These are phyloP conservation scores for Vigna unguiculata DNA, from an alignment of 306 rosid species.

Conservation along the genomic window DNA sequence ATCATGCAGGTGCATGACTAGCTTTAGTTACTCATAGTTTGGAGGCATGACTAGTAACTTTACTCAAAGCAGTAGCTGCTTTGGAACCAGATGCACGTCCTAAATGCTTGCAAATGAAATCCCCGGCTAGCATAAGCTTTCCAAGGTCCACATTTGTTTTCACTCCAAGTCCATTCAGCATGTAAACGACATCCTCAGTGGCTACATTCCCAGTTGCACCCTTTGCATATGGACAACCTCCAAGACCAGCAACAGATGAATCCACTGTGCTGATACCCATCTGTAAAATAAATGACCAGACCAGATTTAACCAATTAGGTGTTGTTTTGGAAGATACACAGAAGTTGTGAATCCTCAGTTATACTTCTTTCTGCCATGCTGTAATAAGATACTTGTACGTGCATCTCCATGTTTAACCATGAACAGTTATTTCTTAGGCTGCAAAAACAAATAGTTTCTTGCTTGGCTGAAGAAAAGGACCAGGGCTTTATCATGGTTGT, in stretches of 20 bases:
- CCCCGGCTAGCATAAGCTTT: slow-evolving; percentile 82
- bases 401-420: slow-evolving; percentile 26
- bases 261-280: slow-evolving; percentile 81
- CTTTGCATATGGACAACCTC: slow-evolving; percentile 95
- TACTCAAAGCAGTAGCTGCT: slow-evolving; percentile 74
- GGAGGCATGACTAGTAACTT: slow-evolving; percentile 60
- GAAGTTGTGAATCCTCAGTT: slow-evolving; percentile 24
- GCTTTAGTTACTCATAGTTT: slow-evolving; percentile 64
- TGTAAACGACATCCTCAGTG: slow-evolving; percentile 91
- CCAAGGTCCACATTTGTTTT: slow-evolving; percentile 74
- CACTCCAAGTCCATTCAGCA: slow-evolving; percentile 85
- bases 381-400: not conserved
- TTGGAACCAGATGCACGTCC: slow-evolving; percentile 80
- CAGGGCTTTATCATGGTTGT: not conserved
- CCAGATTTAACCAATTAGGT: slow-evolving; percentile 22
- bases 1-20: slow-evolving; percentile 23
- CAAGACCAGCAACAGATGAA: slow-evolving; percentile 92
- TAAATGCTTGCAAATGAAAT: slow-evolving; percentile 79
- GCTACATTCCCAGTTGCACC: slow-evolving; percentile 97
- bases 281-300: slow-evolving; percentile 44
- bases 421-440: slow-evolving; percentile 4
- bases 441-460: not conserved
- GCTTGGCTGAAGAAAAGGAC: not conserved
- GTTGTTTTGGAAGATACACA: slow-evolving; percentile 16
- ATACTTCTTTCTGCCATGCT: not conserved